Evolutionary conservation across 345 rosid genomes (phyloP), one percentile per base, ranked within the genome.

Genomic region (Pistacia vera): DNA sequence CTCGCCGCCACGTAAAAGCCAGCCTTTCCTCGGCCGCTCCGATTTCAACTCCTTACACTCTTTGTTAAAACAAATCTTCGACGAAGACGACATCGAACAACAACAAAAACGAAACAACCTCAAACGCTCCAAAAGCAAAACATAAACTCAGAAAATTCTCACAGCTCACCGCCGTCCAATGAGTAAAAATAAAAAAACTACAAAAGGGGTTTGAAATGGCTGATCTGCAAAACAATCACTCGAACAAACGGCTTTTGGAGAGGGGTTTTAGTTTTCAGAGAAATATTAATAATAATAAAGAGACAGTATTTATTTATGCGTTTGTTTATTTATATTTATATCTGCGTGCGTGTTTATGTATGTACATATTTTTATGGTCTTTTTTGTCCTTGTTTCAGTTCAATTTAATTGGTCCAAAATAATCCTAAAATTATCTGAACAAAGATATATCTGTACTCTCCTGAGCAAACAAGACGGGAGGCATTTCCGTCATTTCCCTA

Each of bases 1-100:
- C 79, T 91, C 97, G 28, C 97, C 98, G 69, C 82, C 70, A 71
- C 94, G 97, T 72, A 96, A 86, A 75, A 88, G 86, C 99, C 99
- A 96, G 7, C 95, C 99, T 71, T 86, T 93, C 56, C 92, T 84
- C 46, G 75, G 86, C 72, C 82, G 80, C 12, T 86, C 86, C 77
- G 90, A 88, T 73, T 82, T 87, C 80, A 83, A 75, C 82, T 90
- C 92, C 65, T 75, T 63, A 81, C 99, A 93, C 72, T 86, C 92
- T 63, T 83, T 68, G 84, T 96, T 96, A 81, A 84, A 92, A 85
- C 99, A 94, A 68, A 91, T 84, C 83, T 77, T 82, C 49, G 86
- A 54, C 48, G 86, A 56, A 38, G 86, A 58, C 70, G 89, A 75
- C 66, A 84, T 71, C 68, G 89, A 68, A 22, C 20, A 2, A 58